Evolutionary conservation across 176 grass and related monocot genomes (phyloP).

Genomic region (Pontederia crassipes): DNA sequence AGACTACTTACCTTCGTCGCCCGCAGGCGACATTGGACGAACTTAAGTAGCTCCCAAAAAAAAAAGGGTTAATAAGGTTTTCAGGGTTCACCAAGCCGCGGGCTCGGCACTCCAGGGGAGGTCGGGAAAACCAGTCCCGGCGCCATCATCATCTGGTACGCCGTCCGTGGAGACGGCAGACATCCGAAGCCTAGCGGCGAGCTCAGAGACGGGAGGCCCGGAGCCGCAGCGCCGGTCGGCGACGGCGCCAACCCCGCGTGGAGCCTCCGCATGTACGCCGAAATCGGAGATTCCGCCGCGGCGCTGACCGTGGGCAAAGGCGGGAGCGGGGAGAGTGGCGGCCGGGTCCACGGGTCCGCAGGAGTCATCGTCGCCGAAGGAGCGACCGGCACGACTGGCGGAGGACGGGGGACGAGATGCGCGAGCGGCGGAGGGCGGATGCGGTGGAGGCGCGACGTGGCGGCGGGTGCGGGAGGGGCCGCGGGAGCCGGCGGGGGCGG

Average conservation of each 20-base stretch:
- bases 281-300: slow-evolving; percentile 88
- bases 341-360: slow-evolving; percentile 9
- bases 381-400: not conserved
- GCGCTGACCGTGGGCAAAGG: slow-evolving; percentile 61
- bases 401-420: not conserved
- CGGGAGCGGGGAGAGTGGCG: slow-evolving; percentile 58
- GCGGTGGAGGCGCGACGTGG: slow-evolving; percentile 30
- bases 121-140: slow-evolving; percentile 36
- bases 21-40: too few relatives aligned
- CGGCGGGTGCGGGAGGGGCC: not conserved
- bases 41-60: too few relatives aligned
- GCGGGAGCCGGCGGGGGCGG: not conserved
- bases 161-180: slow-evolving; percentile 58
- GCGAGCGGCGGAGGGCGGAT: slow-evolving; percentile 36
- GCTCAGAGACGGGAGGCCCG: slow-evolving; percentile 23
- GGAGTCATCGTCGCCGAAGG: not conserved
- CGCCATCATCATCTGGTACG: slow-evolving; percentile 40
- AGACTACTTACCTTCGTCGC: too few relatives aligned
- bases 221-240: not conserved
- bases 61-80: too few relatives aligned
- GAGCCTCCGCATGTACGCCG: slow-evolving; percentile 87
- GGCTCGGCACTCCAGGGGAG: slow-evolving; percentile 65
- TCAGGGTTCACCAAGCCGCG: slow-evolving; percentile 12
- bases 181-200: slow-evolving; percentile 78
- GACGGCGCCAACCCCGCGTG: slow-evolving; percentile 11